These are phyloP conservation scores for Pseudogymnoascus sp. DNA, from an alignment of 2,329 filamentous ascomycete genomes.

Conservation along the genomic window DNA sequence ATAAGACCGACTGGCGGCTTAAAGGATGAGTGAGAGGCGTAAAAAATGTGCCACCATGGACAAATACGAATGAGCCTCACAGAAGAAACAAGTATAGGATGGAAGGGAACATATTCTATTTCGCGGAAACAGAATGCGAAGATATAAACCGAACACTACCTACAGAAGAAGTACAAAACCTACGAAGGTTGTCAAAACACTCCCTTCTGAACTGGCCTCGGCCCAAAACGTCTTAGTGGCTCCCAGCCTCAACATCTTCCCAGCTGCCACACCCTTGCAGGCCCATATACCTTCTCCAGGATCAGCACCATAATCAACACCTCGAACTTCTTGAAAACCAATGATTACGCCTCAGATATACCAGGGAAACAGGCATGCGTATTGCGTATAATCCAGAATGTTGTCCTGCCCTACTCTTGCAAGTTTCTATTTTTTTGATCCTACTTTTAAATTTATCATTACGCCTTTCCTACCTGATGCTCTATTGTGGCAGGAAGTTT, in stretches of 20 bases:
- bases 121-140: constrained; percentile 20
- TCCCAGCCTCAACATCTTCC: too few relatives aligned
- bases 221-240: constrained; percentile 17
- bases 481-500: constrained; percentile 84
- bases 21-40: too few relatives aligned
- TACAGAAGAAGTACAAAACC: constrained; percentile 16
- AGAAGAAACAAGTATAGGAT: constrained; percentile 11
- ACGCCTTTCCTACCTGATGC: constrained; percentile 9
- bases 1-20: neutral
- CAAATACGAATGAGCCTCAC: neutral
- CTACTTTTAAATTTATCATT: neutral
- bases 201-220: constrained; percentile 15
- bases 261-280: too few relatives aligned
- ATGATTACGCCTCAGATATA: constrained; percentile 15
- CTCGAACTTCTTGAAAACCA: too few relatives aligned
- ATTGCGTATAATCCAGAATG: neutral
- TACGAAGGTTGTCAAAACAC: constrained; percentile 13
- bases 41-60: neutral
- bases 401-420: neutral
- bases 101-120: constrained; percentile 15
- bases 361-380: neutral
- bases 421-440: neutral
- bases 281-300: too few relatives aligned
- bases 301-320: too few relatives aligned
- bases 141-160: constrained; percentile 15